Evolutionary conservation across 2,329 filamentous ascomycete species (phyloP), one percentile per base, ranked within the genome.

Genomic region (Phaeophleospora eucalypticola): DNA sequence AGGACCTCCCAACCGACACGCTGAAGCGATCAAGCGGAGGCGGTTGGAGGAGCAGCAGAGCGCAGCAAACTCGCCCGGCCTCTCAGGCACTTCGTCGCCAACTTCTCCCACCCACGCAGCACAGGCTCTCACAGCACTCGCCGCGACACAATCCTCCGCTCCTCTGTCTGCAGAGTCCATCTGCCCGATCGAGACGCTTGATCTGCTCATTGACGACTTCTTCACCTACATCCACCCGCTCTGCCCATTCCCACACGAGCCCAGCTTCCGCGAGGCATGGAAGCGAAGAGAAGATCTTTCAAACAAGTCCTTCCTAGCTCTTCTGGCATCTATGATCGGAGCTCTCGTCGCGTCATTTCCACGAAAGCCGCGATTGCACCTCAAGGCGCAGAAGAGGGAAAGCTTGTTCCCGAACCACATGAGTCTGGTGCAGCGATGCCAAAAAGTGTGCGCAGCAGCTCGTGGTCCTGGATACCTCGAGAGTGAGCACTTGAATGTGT

Each of bases 141-240:
- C 72, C 24, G 69, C 71, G 14, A 12, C 24, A 29, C 69, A 71
- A 49, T 67, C 70, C 4, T 68, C 74, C 16, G 52, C 57, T 16
- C 67, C 71, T 35, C 65, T 78, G 8, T 79, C 78, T 3, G 76
- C 83, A 39, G 86, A 90, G 61, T 73, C 79, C 2, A 89, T 90
- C 51, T 86, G 84, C 34, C 83, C 86, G 0, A 74, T 84, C 65
- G 77, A 80, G 6, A 80, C 84, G 9, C 70, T 90, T 43, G 77
- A 84, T 58, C 75, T 84, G 2, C 73, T 89, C 14, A 79, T 90
- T 47, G 84, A 89, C 64, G 86, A 90, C 69, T 90, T 87, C 74
- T 90, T 89, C 68, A 88, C 83, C 15, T 89, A 89, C 63, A 84
- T 89, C 43, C 84, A 89, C 58, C 86, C 86, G 1, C 75, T 90